phyloP scores from a whole-genome alignment of 306 rosid genomes.

The Pyrus bretschneideri region DNA sequence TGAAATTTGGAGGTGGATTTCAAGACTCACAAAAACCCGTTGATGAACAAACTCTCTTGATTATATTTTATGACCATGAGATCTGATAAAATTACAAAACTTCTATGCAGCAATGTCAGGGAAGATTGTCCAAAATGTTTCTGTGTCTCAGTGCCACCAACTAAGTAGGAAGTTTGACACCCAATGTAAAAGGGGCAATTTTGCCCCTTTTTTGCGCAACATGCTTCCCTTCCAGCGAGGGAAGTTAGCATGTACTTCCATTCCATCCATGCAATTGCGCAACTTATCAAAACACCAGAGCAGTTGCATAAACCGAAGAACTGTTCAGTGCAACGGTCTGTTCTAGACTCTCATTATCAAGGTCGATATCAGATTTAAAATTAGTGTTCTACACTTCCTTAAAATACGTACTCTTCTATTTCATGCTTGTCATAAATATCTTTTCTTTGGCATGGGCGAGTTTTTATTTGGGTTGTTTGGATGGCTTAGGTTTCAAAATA shows the following conservation, averaged over 20 bases:
- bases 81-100: constrained; percentile 55
- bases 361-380: constrained; percentile 40
- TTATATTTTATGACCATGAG: constrained; percentile 26
- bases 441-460: not conserved
- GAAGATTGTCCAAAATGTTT: constrained; percentile 82
- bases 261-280: constrained; percentile 76
- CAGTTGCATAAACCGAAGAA: constrained; percentile 44
- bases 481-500: not conserved
- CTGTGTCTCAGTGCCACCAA: constrained; percentile 66
- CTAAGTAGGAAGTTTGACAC: constrained; percentile 51
- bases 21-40: not conserved
- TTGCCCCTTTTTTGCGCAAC: constrained; percentile 55
- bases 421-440: not conserved
- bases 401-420: constrained; percentile 5
- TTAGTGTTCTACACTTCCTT: constrained; percentile 21
- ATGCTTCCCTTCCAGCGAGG: constrained; percentile 65
- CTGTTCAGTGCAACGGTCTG: constrained; percentile 89
- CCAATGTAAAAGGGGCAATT: constrained; percentile 52
- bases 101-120: constrained; percentile 85
- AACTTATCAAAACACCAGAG: constrained; percentile 46
- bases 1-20: not conserved
- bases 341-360: constrained; percentile 70
- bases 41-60: not conserved
- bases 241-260: constrained; percentile 78
- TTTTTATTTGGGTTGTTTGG: constrained; percentile 7